Percentiles rank a stretch among this genome's conserved stretches.
Evolutionary conservation across 768 basidiomycete species (phyloP).

Genomic region (Asterophora parasitica): DNA sequence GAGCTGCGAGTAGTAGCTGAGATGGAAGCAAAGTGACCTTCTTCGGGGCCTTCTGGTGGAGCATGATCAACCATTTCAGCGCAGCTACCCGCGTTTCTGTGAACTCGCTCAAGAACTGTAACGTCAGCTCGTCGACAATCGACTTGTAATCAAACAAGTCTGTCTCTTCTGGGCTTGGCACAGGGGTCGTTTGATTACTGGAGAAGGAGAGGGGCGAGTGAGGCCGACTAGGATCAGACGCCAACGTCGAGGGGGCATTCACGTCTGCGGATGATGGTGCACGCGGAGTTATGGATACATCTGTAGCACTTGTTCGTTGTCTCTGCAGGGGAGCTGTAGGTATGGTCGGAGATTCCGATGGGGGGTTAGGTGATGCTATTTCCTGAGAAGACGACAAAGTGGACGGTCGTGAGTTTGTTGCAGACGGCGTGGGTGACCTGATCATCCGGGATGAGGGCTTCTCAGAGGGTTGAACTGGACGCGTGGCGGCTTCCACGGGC

Average conservation of each 20-base stretch:
- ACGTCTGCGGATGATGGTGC: slow-evolving; percentile 29
- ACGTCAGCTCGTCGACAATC: slow-evolving; percentile 87
- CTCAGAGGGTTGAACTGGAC: slow-evolving; percentile 23
- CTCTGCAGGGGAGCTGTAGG: slow-evolving; percentile 18
- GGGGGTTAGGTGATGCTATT: slow-evolving; percentile 40
- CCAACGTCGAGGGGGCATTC: slow-evolving; percentile 18
- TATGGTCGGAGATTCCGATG: slow-evolving; percentile 25
- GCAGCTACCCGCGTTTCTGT: slow-evolving; percentile 96
- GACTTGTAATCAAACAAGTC: slow-evolving; percentile 90
- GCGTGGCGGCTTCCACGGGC: slow-evolving; percentile 47
- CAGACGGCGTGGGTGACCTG: slow-evolving; percentile 55
- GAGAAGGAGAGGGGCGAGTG: slow-evolving; percentile 56
- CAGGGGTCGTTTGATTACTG: slow-evolving; percentile 27
- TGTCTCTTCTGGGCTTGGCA: slow-evolving; percentile 37
- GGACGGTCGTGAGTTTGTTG: slow-evolving; percentile 45
- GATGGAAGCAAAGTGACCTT: slow-evolving; percentile 48
- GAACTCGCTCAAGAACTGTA: slow-evolving; percentile 94
- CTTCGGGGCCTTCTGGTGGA: slow-evolving; percentile 95
- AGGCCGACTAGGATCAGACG: slow-evolving; percentile 45
- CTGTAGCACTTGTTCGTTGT: slow-evolving; percentile 27
- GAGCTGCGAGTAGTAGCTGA: background rate
- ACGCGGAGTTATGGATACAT: slow-evolving; percentile 36
- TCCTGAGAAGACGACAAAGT: slow-evolving; percentile 44
- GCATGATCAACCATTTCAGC: slow-evolving; percentile 96
- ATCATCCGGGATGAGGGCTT: slow-evolving; percentile 33